Evolutionary conservation across 1,284 basidiomycete species (phyloP), one percentile per base, ranked within the genome.

Genomic region (Ganoderma lucidum): DNA sequence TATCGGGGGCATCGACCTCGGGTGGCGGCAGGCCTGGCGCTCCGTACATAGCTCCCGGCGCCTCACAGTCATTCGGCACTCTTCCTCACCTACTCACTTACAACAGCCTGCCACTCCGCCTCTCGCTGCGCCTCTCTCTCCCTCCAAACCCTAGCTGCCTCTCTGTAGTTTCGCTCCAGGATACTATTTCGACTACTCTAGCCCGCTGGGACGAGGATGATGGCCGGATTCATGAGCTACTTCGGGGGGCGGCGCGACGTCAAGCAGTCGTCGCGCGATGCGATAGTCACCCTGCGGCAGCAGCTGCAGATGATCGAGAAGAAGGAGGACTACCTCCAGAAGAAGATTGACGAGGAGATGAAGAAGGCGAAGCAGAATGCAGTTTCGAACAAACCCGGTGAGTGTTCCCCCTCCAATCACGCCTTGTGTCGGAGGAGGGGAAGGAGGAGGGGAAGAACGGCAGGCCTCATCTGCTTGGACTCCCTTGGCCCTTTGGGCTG

Each of bases 221-320:
- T 97, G 95, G 90, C 94, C 17, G 86, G 91, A 64, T 90, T 96
- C 81, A 93, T 96, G 90, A 92, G 90, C 78, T 96, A 92, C 84
- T 94, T 95, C 79, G 90, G 89, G 32, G 90, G 90, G 59, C 87
- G 89, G 75, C 90, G 90, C 79, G 93, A 96, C 80, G 85, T 93
- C 42, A 94, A 93, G 80, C 89, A 92, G 80, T 85, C 89, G 44
- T 91, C 95, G 44, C 87, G 95, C 75, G 93, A 96, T 79, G 93
- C 96, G 61, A 97, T 97, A 80, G 93, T 97, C 70, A 86, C 84
- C 42, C 86, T 97, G 75, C 88, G 96, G 76, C 91, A 96, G 82
- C 94, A 96, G 80, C 87, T 97, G 72, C 90, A 97, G 81, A 94
- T 98, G 91, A 92, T 99, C 75, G 96, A 99, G 88, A 99, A 99